Evolutionary conservation across 2,329 filamentous ascomycete species (phyloP).

Genomic region (Sarocladium oryzae): DNA sequence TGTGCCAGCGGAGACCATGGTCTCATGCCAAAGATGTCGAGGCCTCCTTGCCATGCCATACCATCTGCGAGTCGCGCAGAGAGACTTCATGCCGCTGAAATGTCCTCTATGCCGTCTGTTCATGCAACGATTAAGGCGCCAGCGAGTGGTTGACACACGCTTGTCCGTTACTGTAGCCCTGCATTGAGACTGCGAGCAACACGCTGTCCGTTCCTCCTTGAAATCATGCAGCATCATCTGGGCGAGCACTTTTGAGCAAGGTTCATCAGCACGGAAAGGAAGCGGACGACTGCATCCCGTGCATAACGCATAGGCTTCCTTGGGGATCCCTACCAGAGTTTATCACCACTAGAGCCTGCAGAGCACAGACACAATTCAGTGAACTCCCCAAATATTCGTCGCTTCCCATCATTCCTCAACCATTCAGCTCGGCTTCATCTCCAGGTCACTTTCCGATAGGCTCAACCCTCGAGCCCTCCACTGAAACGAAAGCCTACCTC

Average conservation of each 20-base stretch:
- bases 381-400: background rate
- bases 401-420: background rate
- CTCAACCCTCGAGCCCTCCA: background rate
- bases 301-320: background rate
- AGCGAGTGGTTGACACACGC: background rate
- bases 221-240: background rate
- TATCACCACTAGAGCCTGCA: background rate
- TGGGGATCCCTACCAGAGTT: background rate
- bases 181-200: background rate
- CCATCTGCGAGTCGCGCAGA: background rate
- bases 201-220: background rate
- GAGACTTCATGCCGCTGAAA: constrained; percentile 2
- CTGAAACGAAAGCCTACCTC: background rate
- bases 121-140: constrained; percentile 1
- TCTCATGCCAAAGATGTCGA: background rate
- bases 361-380: background rate
- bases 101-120: background rate
- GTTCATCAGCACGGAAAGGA: background rate
- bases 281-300: constrained; percentile 3
- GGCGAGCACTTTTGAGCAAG: background rate
- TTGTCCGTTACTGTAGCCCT: background rate
- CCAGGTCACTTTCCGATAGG: background rate
- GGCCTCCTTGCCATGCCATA: constrained; percentile 2
- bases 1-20: constrained; percentile 33
- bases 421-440: background rate